Evolutionary conservation across 108 stramenopile genomes (phyloP).

Genomic region (Thalassiosira profunda): DNA sequence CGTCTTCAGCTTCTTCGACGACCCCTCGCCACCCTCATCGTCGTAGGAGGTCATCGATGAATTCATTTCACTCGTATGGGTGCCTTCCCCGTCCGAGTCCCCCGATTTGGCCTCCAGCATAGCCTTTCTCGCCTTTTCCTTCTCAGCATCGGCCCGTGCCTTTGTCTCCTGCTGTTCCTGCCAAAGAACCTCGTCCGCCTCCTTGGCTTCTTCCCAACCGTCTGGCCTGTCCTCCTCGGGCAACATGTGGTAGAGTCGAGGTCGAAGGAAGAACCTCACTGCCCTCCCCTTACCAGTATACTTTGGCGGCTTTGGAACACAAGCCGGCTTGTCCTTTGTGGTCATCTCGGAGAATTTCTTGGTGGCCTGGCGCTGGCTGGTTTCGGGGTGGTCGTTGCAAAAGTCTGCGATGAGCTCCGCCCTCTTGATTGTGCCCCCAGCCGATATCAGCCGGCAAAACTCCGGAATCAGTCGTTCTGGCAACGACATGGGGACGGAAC

Average conservation of each 20-base stretch:
- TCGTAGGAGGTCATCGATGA: constrained; percentile 5
- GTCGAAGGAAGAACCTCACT: constrained; percentile 83
- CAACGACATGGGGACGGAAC: constrained; percentile 77
- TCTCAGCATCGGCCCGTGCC: constrained; percentile 30
- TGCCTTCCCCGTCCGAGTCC: constrained; percentile 13
- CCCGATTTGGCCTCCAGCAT: constrained; percentile 29
- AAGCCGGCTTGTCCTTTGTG: constrained; percentile 78
- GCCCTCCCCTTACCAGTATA: constrained; percentile 68
- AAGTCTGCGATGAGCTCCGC: constrained; percentile 84
- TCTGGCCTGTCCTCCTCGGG: constrained; percentile 70
- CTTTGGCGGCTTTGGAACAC: constrained; percentile 54
- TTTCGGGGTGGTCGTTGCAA: constrained; percentile 74
- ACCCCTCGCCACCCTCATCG: constrained; percentile 4
- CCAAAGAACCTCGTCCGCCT: constrained; percentile 63
- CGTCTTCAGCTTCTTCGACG: constrained; percentile 6
- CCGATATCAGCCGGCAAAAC: constrained; percentile 76
- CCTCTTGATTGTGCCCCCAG: constrained; percentile 71
- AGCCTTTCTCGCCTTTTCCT: constrained; percentile 35
- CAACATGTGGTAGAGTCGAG: constrained; percentile 82
- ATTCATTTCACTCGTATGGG: constrained; percentile 15
- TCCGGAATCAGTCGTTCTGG: constrained; percentile 83
- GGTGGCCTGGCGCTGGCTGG: constrained; percentile 82
- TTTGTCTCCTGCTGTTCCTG: constrained; percentile 41
- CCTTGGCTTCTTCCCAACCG: constrained; percentile 80
- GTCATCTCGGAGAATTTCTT: constrained; percentile 84